A percentile compares a stretch with the other conserved stretches of the same genome.
Conservation (phyloP, 495 filamentous ascomycete species). For the Pyronema domesticum region DNA sequence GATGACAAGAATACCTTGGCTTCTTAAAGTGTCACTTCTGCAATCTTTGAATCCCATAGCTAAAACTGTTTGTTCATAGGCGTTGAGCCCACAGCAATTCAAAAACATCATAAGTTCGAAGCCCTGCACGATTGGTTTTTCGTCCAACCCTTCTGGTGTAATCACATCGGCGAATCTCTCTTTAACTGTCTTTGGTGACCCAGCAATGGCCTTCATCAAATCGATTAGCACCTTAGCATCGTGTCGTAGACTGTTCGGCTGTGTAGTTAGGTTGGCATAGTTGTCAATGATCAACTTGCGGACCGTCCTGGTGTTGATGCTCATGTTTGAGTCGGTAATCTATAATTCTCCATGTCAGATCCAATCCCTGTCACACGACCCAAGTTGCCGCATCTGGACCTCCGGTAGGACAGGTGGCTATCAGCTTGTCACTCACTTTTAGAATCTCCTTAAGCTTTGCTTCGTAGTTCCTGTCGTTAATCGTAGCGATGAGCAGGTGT, state of each 20-base stretch:
- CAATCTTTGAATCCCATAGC: conserved; percentile 74
- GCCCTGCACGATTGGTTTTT: conserved; percentile 75
- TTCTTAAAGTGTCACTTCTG: conserved; percentile 59
- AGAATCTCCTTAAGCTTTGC: conserved; percentile 73
- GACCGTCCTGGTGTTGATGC: conserved; percentile 17
- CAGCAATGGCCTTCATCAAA: conserved; percentile 63
- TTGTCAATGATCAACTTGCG: conserved; percentile 21
- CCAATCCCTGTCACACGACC: not conserved
- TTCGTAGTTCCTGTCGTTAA: conserved; percentile 95
- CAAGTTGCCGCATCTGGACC: not conserved
- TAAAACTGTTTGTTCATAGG: conserved; percentile 69
- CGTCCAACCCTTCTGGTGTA: conserved; percentile 46
- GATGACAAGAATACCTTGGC: conserved; percentile 48
- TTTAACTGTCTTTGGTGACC: conserved; percentile 56
- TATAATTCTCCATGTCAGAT: not conserved
- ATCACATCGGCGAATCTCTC: conserved; percentile 84
- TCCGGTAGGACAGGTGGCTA: not conserved
- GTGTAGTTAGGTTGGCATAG: conserved; percentile 19
- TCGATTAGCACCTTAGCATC: conserved; percentile 46
- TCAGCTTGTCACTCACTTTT: conserved; percentile 38
- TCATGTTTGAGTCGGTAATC: conserved; percentile 14
- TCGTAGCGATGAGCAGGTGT: conserved; percentile 77
- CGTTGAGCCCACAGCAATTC: conserved; percentile 82
- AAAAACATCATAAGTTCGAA: conserved; percentile 86
- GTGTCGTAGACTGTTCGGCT: conserved; percentile 8